Evolutionary conservation across 1,139 yeast species (phyloP).

Genomic region (Kurtzmaniella quercitrusa): DNA sequence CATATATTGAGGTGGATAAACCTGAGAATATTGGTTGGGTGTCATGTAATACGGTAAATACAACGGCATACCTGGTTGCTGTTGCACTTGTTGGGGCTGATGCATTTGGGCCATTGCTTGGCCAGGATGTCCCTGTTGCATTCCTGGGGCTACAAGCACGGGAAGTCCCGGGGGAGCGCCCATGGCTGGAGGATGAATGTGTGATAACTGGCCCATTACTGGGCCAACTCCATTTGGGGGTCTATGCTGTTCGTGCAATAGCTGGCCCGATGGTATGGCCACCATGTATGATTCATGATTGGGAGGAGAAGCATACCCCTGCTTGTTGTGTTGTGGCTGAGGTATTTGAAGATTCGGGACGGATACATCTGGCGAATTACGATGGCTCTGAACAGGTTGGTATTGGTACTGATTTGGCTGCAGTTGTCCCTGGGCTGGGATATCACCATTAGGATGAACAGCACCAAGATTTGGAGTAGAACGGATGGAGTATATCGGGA

Average conservation of each 20-base stretch:
- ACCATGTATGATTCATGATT: background rate
- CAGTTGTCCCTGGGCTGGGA: background rate
- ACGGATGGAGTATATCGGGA: background rate
- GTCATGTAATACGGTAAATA: conserved; percentile 5
- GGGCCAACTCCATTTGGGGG: background rate
- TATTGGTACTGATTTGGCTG: background rate
- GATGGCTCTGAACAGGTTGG: background rate
- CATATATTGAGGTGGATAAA: conserved; percentile 4
- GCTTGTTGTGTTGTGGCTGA: background rate
- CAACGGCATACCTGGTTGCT: conserved; percentile 2
- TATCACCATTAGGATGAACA: background rate
- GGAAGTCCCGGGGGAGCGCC: background rate
- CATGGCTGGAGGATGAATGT: background rate
- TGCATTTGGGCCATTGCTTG: background rate
- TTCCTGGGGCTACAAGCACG: background rate
- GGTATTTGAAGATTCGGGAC: background rate
- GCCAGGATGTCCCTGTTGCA: background rate
- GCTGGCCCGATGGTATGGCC: background rate
- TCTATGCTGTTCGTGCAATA: background rate
- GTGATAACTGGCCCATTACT: background rate
- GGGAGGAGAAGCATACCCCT: background rate
- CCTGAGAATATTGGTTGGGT: conserved; percentile 2
- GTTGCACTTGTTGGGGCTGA: background rate
- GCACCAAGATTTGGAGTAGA: background rate
- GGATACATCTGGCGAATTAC: background rate